Percentiles rank a stretch among this genome's conserved stretches.
These are phyloP conservation scores for Gossypium longicalyx DNA, from an alignment of 345 rosid species.

Conservation along the genomic window DNA sequence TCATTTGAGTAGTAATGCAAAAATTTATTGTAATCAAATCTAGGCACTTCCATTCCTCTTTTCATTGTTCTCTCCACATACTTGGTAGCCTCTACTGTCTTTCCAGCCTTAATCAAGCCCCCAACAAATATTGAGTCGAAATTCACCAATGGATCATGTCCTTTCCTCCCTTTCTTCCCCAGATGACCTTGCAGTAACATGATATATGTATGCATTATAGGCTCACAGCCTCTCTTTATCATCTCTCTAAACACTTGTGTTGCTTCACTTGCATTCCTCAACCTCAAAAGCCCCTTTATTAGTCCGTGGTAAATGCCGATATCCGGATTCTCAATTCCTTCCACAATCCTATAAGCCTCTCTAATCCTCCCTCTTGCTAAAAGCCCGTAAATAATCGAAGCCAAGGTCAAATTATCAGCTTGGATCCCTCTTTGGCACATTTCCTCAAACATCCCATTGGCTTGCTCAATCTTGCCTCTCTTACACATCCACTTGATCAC, in stretches of 20 bases:
- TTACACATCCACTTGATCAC: constrained; percentile 74
- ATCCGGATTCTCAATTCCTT: constrained; percentile 47
- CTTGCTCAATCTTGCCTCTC: constrained; percentile 47
- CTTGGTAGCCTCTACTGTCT: constrained; percentile 59
- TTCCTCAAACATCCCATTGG: constrained; percentile 50
- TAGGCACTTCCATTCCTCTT: constrained; percentile 70
- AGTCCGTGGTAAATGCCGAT: constrained; percentile 60
- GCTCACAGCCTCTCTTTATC: constrained; percentile 80
- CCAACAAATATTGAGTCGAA: constrained; percentile 84
- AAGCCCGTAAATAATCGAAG: constrained; percentile 48
- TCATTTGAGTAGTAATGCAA: constrained; percentile 72
- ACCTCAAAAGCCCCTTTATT: constrained; percentile 60
- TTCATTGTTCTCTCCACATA: constrained; percentile 65
- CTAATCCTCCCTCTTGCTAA: constrained; percentile 47
- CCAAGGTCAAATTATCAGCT: constrained; percentile 42
- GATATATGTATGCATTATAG: constrained; percentile 81
- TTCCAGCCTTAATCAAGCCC: constrained; percentile 85
- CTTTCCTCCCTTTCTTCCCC: constrained; percentile 85
- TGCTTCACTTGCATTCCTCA: constrained; percentile 37
- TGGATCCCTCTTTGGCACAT: constrained; percentile 53
- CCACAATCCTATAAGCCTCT: constrained; percentile 47
- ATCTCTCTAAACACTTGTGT: constrained; percentile 74
- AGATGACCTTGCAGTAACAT: constrained; percentile 85
- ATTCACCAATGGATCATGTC: constrained; percentile 60
- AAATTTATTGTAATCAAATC: constrained; percentile 81